Base-by-base conservation (phyloP, 768 basidiomycete genomes). In the Podaxis sp. region DNA sequence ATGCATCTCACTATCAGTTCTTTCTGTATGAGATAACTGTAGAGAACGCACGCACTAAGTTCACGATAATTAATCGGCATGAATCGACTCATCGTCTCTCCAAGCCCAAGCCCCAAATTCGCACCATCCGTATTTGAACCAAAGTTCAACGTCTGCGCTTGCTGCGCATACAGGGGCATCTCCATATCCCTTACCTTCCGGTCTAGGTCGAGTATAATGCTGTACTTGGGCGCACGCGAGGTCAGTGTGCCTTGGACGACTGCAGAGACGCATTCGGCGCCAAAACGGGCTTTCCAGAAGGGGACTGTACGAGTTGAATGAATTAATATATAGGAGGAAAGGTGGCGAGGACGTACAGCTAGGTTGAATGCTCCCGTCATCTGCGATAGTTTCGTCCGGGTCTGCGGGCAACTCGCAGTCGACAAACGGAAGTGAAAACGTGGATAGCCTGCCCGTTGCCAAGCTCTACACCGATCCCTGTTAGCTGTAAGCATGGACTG, bases 61-160 rank as follows among this genome's bases (percentile, higher is more conserved):
- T 89, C 84, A 0, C 87, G 82, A 71, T 91, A 91, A 68, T 91
- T 90, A 37, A 73, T 78, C 1, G 90, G 87, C 90, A 91, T 91
- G 68, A 84, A 90, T 71, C 87, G 83, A 38, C 82, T 84, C 90
- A 91, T 91, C 6, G 86, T 84, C 69, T 86, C 76, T 8, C 80
- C 76, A 11, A 91, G 75, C 2, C 84, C 83, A 1, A 75, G 75
- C 7, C 83, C 82, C 64, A 80, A 70, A 1, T 83, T 81, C 0
- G 82, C 77, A 0, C 41, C 40, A 10, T 40, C 20, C 24, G 4
- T 30, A 24, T 41, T 28, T 13, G 28, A 26, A 53, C 33, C 38
- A 30, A 28, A 26, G 30, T 26, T 24, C 40, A 56, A 22, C 41
- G 2, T 55, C 20, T 37, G 41, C 40, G 78, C 63, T 2, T 80